Evolutionary conservation across 805 yeast species (phyloP), one percentile per base, ranked within the genome.

Genomic region (Hyphopichia homilentoma): DNA sequence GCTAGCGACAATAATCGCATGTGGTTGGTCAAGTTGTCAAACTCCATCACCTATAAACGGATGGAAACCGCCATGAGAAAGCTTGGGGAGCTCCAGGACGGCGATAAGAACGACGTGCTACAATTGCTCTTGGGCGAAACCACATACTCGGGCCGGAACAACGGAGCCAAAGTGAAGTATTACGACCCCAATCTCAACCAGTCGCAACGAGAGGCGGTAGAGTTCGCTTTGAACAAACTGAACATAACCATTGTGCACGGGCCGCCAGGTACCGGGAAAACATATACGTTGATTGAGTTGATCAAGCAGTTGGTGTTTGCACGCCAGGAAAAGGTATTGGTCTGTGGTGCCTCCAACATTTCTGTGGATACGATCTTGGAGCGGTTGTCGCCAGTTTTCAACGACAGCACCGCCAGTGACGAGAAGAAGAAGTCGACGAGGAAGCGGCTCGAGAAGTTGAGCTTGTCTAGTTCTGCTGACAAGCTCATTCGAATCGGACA

Each of bases 281-380:
- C 97, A 0, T 81, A 81, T 41, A 89, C 97, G 0, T 47, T 90
- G 5, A 78, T 89, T 7, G 97, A 90, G 48, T 61, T 85, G 6
- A 79, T 88, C 22, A 74, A 82, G 32, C 96, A 89, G 50, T 61
- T 87, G 31, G 68, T 77, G 1, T 63, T 61, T 6, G 59, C 57
- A 9, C 48, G 48, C 5, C 45, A 52, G 11, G 70, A 68, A 32
- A 57, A 88, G 27, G 79, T 90, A 0, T 61, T 90, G 18, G 89
- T 90, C 0, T 89, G 97, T 61, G 97, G 96, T 0, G 95, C 97
- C 0, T 88, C 97, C 0, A 90, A 90, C 52, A 80, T 88, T 11
- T 78, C 96, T 1, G 95, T 89, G 1, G 97, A 90, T 54, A 90
- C 95, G 0, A 83, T 90, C 11, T 57, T 89, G 29, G 97, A 90